Base-by-base conservation (phyloP, 345 rosid species). In the Eucalyptus leucophloia region DNA sequence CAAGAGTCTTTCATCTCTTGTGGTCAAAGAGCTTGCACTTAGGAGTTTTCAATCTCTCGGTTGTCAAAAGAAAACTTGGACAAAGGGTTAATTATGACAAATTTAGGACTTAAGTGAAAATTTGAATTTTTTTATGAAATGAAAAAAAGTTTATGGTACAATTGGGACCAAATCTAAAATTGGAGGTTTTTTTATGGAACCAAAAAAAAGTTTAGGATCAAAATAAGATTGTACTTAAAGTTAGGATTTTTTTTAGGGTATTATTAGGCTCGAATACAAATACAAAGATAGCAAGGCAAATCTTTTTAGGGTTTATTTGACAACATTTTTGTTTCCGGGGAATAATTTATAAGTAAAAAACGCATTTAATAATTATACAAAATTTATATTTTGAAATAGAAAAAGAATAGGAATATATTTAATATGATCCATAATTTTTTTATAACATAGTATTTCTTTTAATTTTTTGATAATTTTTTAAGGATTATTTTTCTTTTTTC, bases 301-400 rank as follows among this genome's bases (percentile, higher is more conserved):
- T 56, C 6, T 56, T 56, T 56, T 56, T 24, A 19, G 10, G 26
- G 58, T 53, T 21, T 53, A 53, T 53, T 53, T 53, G 1, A 21
- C 21, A 53, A 21, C 1, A 8, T 53, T 53, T 53, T 21, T 53
- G 2, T 53, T 53, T 53, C 0, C 0, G 0, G 0, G 0, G 2
- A 21, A 53, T 53, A 53, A 53, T 21, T 53, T 21, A 0, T 0
- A 21, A 53, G 58, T 53, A 53, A 21, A 21, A 0, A 53, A 53
- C 0, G 0, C 11, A 21, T 53, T 53, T 8, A 8, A 53, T 53
- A 53, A 21, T 0, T 21, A 53, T 1, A 21, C 5, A 21, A 21
- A 53, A 21, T 53, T 3, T 19, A 0, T 19, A 19, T 53, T 53
- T 53, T 53, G 0, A 1, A 53, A 53, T 53, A 53, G 0, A 53